These are phyloP conservation scores for Cryphonectria naterciae DNA, from an alignment of 2,329 filamentous ascomycete species.

Conservation along the genomic window DNA sequence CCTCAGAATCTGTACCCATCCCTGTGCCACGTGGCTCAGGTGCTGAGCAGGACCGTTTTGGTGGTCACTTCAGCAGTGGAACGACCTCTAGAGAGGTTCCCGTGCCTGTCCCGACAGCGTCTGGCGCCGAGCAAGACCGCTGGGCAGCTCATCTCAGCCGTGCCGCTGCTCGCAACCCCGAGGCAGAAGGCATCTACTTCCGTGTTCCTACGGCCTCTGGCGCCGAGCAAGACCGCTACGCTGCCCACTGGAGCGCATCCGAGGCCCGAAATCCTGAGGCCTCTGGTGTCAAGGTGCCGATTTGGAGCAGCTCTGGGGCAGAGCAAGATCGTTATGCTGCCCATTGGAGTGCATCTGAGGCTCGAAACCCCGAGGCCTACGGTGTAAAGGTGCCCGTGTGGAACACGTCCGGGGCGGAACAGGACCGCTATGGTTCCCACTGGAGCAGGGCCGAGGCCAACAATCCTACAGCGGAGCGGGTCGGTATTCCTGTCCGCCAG, in stretches of 20 bases:
- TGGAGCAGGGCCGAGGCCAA: constrained; percentile 26
- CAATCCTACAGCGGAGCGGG: constrained; percentile 21
- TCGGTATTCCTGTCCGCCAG: constrained; percentile 25
- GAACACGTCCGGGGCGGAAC: constrained; percentile 30
- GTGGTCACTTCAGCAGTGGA: constrained; percentile 23
- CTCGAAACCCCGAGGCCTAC: constrained; percentile 29
- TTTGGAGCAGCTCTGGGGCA: constrained; percentile 29
- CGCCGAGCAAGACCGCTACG: constrained; percentile 28
- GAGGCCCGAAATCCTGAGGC: constrained; percentile 29
- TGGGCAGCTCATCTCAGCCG: constrained; percentile 32
- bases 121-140: constrained; percentile 33
- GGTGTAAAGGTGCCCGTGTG: constrained; percentile 30
- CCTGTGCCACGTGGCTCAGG: constrained; percentile 25
- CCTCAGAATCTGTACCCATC: constrained; percentile 12
- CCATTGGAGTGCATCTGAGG: constrained; percentile 22
- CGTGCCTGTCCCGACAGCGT: constrained; percentile 16
- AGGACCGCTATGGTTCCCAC: constrained; percentile 31
- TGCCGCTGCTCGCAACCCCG: constrained; percentile 21
- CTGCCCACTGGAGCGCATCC: constrained; percentile 21
- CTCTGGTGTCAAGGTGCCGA: constrained; percentile 28
- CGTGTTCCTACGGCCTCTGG: constrained; percentile 23
- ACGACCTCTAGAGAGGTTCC: constrained; percentile 18
- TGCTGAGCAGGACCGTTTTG: constrained; percentile 30
- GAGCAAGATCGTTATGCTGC: constrained; percentile 28
- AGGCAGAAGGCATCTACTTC: constrained; percentile 17